Base-by-base conservation (phyloP, 2,329 filamentous ascomycete genomes). In the Arthrobotrys pseudoclavata region DNA sequence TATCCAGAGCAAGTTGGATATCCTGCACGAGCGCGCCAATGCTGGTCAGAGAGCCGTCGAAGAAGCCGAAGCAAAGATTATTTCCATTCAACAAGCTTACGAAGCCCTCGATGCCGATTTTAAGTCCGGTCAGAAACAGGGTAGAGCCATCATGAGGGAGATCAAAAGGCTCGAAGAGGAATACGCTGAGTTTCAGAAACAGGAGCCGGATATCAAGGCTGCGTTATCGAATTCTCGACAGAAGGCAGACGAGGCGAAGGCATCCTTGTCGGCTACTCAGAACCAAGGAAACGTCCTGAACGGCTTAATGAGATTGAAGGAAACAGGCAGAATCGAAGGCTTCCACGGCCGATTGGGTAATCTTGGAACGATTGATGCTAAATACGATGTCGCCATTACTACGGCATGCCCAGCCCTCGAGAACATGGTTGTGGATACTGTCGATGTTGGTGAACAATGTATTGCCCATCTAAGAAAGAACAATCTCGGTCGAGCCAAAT, bases 381-480 rank as follows among this genome's bases (percentile, higher is more conserved):
- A 92, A 84, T 99, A 97, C 83, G 96, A 99, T 82, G 90, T 99
- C 50, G 96, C 96, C n/a, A 97, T 99, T 77, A 99, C 96, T 0
- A 99, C 96, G 0, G 96, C 96, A 10, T 98, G 96, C 81, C 91
- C 92, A 53, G 88, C 92, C 1, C 88, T 99, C 9, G 93, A 99
- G 84, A 97, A 98, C 82, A 94, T 99, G 84, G 95, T 99, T 9
- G 97, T 97, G 0, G 96, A 98, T 81, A 94, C 93, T 0, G 95
- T 98, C 13, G 96, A 98, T 82, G 92, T 94, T 74, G 96, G 94
- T 79, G 96, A 99, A 84, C 94, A 98, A 83, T 99, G 96, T 84
- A 98, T 99, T 79, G 96, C 98, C 82, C 96, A 99, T 82, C 87
- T 99, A 12, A 90, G 96, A 69, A 99, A 98, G 86, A 99, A 97